phyloP scores from a whole-genome alignment of 768 basidiomycete genomes.

The Phaffia tasmanica region DNA sequence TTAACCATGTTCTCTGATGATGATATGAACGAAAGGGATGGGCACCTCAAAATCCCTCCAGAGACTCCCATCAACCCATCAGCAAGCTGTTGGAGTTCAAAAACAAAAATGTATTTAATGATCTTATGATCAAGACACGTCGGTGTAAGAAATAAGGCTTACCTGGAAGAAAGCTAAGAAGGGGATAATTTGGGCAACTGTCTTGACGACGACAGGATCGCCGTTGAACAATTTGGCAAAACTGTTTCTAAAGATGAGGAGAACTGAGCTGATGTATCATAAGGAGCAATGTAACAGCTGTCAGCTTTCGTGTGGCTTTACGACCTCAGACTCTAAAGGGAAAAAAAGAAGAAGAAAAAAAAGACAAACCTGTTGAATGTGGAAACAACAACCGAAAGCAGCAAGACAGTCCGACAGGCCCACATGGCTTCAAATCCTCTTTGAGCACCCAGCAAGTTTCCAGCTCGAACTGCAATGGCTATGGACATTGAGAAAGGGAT shows the following conservation, averaged over 20 bases:
- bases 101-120: neutral
- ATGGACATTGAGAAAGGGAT: conserved; percentile 47
- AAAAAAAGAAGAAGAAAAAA: neutral
- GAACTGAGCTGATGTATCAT: conserved; percentile 42
- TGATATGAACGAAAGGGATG: neutral
- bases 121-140: neutral
- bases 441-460: conserved; percentile 74
- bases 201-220: conserved; percentile 47
- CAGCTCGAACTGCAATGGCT: conserved; percentile 47
- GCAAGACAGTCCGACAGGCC: conserved; percentile 49
- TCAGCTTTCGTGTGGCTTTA: neutral
- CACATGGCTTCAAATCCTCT: conserved; percentile 62
- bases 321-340: neutral
- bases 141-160: neutral
- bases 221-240: conserved; percentile 69
- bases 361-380: conserved; percentile 47
- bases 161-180: conserved; percentile 49
- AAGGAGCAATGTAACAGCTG: neutral
- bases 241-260: conserved; percentile 51
- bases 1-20: neutral
- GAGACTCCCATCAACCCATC: conserved; percentile 62
- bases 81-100: conserved; percentile 55
- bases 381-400: conserved; percentile 57
- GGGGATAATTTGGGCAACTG: conserved; percentile 60
- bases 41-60: conserved; percentile 60